Conservation (phyloP, 495 filamentous ascomycete genomes). For the Xylaria acuta region DNA sequence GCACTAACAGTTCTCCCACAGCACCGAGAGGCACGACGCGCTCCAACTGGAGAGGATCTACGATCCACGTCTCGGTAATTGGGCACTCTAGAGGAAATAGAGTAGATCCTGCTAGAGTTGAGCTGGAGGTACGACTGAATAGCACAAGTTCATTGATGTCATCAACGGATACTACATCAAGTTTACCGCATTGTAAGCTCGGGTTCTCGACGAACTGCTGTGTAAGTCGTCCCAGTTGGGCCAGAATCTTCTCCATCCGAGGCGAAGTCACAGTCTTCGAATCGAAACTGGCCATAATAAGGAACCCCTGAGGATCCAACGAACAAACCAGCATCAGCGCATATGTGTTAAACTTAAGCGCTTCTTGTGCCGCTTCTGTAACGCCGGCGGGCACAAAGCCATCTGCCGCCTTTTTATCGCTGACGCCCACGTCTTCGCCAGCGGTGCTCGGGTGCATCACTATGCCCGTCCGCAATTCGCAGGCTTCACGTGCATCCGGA, state of each 20-base stretch:
- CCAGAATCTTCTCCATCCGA: conserved; percentile 43
- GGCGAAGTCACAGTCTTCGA: conserved; percentile 46
- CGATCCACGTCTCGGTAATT: conserved; percentile 44
- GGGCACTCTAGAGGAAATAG: conserved; percentile 15
- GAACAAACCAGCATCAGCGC: conserved; percentile 69
- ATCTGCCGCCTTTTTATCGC: conserved; percentile 50
- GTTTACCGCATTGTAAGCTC: conserved; percentile 32
- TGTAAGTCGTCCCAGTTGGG: conserved; percentile 39
- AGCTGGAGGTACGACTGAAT: conserved; percentile 17
- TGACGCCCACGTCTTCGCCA: conserved; percentile 33
- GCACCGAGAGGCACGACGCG: conserved; percentile 50
- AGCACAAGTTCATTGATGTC: conserved; percentile 29
- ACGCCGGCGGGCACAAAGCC: conserved; percentile 58
- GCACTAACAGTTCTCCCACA: conserved; percentile 53
- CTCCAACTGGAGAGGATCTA: conserved; percentile 45
- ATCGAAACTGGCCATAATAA: conserved; percentile 69
- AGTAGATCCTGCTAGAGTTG: conserved; percentile 17
- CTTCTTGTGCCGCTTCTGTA: conserved; percentile 64
- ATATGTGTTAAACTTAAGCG: conserved; percentile 72
- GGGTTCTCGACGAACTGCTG: conserved; percentile 42
- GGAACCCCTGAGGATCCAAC: conserved; percentile 60
- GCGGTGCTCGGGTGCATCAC: conserved; percentile 52
- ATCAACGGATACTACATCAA: conserved; percentile 38
- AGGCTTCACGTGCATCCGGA: conserved; percentile 66
- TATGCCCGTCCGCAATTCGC: conserved; percentile 59